phyloP scores from a whole-genome alignment of 2,329 filamentous ascomycete species.

The Dactylellina haptotyla region DNA sequence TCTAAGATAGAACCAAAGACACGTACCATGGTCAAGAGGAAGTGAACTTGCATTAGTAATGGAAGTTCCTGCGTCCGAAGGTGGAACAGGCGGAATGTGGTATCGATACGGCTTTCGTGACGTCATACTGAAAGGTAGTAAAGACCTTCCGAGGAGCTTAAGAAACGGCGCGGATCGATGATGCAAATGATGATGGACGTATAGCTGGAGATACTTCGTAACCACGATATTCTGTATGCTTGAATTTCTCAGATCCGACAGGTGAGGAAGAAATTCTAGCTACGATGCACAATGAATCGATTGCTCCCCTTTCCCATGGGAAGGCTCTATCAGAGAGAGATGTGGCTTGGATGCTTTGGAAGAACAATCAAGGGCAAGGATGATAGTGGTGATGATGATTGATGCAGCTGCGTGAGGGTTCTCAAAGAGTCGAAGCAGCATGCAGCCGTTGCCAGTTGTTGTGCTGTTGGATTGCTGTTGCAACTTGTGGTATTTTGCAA shows the following conservation, averaged over 20 bases:
- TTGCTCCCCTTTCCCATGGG: no score
- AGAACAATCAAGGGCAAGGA: neutral
- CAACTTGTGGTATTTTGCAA: no score
- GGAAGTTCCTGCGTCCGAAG: conserved; percentile 27
- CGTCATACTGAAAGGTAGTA: neutral
- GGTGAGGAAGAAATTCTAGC: no score
- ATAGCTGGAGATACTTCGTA: neutral
- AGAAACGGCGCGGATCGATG: neutral
- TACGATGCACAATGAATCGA: no score
- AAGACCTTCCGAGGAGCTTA: neutral
- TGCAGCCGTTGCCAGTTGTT: no score
- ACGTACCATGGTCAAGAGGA: conserved; percentile 26
- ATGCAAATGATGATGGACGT: neutral
- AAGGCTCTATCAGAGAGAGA: neutral
- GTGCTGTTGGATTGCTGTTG: no score
- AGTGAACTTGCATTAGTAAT: conserved; percentile 35
- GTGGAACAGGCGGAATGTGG: neutral
- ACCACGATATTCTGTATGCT: no score
- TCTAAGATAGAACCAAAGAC: neutral
- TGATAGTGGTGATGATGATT: neutral
- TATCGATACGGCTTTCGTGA: conserved; percentile 5
- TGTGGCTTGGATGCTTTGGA: neutral
- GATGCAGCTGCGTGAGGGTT: neutral
- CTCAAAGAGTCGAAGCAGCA: neutral
- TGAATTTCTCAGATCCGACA: no score